phyloP scores from a whole-genome alignment of 1,139 yeast genomes.

The Pichia sp. region DNA sequence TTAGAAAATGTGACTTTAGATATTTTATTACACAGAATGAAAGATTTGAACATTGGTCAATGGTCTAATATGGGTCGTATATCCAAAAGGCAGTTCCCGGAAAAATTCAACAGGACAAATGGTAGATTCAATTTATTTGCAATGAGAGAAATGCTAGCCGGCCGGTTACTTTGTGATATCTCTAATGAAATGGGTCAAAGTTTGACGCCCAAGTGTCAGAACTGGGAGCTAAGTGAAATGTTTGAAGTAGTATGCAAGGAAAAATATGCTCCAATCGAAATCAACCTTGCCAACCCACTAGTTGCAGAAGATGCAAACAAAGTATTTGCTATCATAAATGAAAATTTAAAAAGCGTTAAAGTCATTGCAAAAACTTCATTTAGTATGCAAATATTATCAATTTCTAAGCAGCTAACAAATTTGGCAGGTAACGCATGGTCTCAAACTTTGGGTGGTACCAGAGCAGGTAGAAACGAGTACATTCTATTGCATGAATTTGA shows the following conservation, averaged over 20 bases:
- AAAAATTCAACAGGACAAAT: constrained; percentile 45
- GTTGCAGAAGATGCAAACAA: constrained; percentile 62
- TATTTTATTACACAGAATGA: constrained; percentile 74
- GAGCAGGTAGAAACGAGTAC: constrained; percentile 94
- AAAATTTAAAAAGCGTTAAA: constrained; percentile 58
- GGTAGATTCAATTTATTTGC: constrained; percentile 38
- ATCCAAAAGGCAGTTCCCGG: constrained; percentile 70
- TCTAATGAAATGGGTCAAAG: constrained; percentile 96
- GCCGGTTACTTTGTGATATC: constrained; percentile 85
- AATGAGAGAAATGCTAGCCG: constrained; percentile 67
- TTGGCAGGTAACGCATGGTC: constrained; percentile 99
- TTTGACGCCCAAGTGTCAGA: constrained; percentile 81
- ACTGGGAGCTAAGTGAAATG: constrained; percentile 97
- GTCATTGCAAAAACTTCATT: constrained; percentile 75
- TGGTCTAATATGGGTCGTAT: constrained; percentile 88
- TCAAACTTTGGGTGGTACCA: constrained; percentile 86
- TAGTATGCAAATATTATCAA: constrained; percentile 74
- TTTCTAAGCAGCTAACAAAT: constrained; percentile 86
- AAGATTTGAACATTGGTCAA: constrained; percentile 58
- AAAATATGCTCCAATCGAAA: constrained; percentile 56
- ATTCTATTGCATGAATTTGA: constrained; percentile 89
- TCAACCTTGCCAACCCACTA: constrained; percentile 60
- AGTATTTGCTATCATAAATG: constrained; percentile 62
- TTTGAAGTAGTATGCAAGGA: constrained; percentile 63
- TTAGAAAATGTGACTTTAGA: constrained; percentile 74